Evolutionary conservation across 306 rosid genomes (phyloP).

Genomic region (Vicia sativa): DNA sequence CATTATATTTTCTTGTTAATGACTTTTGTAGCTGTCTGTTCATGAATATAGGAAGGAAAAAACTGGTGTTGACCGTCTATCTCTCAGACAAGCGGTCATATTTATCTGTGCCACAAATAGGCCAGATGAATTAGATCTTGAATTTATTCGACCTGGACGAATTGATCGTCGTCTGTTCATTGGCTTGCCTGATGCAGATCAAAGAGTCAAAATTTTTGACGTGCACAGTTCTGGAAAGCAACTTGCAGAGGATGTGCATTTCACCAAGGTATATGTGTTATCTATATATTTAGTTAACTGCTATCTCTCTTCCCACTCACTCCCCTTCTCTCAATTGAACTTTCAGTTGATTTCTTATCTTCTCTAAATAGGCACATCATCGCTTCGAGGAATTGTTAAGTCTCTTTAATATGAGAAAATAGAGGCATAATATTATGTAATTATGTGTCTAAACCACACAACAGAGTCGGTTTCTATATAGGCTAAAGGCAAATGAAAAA

Average conservation of each 20-base stretch:
- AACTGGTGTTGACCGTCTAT: slow-evolving; percentile 83
- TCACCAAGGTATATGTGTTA: slow-evolving; percentile 61
- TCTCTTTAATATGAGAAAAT: neutral
- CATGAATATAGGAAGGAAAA: slow-evolving; percentile 75
- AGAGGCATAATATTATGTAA: neutral
- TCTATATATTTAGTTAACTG: slow-evolving; percentile 19
- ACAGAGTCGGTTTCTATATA: neutral
- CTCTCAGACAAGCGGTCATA: slow-evolving; percentile 95
- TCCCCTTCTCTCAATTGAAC: neutral
- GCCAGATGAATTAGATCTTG: slow-evolving; percentile 92
- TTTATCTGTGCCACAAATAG: slow-evolving; percentile 96
- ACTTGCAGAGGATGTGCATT: slow-evolving; percentile 82
- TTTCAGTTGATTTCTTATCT: slow-evolving; percentile 34
- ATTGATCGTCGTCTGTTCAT: slow-evolving; percentile 95
- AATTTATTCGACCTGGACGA: slow-evolving; percentile 86
- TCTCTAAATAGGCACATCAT: slow-evolving; percentile 2
- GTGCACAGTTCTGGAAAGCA: slow-evolving; percentile 84
- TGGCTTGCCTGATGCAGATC: slow-evolving; percentile 93
- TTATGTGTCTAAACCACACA: neutral
- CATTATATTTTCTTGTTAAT: slow-evolving; percentile 21
- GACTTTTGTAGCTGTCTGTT: slow-evolving; percentile 22
- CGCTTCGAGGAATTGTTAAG: slow-evolving; percentile 4
- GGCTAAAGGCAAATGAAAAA: no score
- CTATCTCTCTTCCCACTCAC: neutral
- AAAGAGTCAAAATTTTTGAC: slow-evolving; percentile 80